phyloP scores from a whole-genome alignment of 225 moss, liverwort and hornwort genomes.

The Physcomitrium patens region DNA sequence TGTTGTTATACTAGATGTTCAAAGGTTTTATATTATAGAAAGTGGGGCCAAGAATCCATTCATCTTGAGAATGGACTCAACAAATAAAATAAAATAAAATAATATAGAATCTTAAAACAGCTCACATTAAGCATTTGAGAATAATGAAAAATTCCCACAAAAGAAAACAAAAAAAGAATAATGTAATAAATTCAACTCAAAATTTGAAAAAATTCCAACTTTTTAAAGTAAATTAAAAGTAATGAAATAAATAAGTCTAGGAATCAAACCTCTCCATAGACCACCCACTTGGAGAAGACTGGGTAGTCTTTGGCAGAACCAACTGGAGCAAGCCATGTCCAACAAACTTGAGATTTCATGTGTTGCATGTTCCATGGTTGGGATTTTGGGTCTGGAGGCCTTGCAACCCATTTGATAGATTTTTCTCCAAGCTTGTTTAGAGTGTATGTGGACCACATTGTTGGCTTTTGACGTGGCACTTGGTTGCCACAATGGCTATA shows the following conservation, averaged over 20 bases:
- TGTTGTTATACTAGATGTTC: no score
- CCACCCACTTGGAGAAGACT: slow-evolving; percentile 60
- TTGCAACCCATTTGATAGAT: slow-evolving; percentile 30
- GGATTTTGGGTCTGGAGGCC: not conserved
- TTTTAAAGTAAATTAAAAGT: no score
- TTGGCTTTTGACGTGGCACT: slow-evolving; percentile 35
- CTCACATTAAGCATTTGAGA: no score
- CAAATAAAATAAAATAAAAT: no score
- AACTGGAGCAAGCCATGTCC: slow-evolving; percentile 64
- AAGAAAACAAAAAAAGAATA: no score
- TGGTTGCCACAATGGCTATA: slow-evolving; percentile 69
- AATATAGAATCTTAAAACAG: no score
- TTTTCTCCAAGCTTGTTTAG: slow-evolving; percentile 11
- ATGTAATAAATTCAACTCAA: no score
- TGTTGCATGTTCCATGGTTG: slow-evolving; percentile 57
- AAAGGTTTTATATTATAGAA: no score
- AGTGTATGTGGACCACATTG: slow-evolving; percentile 26
- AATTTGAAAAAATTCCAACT: no score
- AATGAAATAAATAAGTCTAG: not conserved
- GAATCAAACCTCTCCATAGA: slow-evolving; percentile 59
- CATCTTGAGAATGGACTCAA: no score
- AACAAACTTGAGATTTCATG: slow-evolving; percentile 59
- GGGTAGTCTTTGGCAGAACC: slow-evolving; percentile 65
- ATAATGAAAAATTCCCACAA: no score
- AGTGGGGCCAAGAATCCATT: no score